Evolutionary conservation across 176 grass and related monocot genomes (phyloP).

Genomic region (Carex littledalei): DNA sequence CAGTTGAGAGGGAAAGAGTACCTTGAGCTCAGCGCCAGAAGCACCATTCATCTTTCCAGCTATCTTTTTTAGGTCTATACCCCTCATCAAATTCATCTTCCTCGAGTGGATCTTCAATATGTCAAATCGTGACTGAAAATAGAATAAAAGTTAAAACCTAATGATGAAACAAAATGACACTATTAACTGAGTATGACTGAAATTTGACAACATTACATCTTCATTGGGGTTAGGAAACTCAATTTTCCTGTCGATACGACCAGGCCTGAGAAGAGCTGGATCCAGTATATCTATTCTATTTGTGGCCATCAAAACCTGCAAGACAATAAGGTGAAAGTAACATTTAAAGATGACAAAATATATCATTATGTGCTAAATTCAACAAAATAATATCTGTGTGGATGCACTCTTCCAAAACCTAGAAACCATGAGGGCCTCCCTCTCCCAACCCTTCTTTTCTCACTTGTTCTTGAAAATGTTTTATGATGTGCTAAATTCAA

Average conservation of each 20-base stretch:
- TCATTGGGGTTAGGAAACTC: slow-evolving; percentile 99
- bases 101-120: slow-evolving; percentile 99
- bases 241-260: slow-evolving; percentile 96
- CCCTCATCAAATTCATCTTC: slow-evolving; percentile 98
- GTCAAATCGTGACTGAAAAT: slow-evolving; percentile 79
- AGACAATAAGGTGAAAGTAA: not conserved
- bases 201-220: slow-evolving; percentile 46
- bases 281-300: slow-evolving; percentile 99
- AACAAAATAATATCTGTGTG: not conserved
- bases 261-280: slow-evolving; percentile 94
- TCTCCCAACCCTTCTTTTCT: not conserved
- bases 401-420: not conserved
- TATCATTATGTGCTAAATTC: not conserved
- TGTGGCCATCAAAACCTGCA: slow-evolving; percentile 97
- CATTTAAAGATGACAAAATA: slow-evolving; percentile 13
- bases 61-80: slow-evolving; percentile 98
- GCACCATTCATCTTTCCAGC: slow-evolving; percentile 97
- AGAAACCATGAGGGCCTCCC: not conserved
- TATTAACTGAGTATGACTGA: not conserved
- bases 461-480: not conserved
- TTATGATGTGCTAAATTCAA: too few relatives aligned
- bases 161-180: slow-evolving; percentile 10
- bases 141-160: slow-evolving; percentile 11
- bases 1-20: not conserved
- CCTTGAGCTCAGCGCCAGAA: slow-evolving; percentile 97